Percentiles rank a stretch among this genome's conserved stretches.
Evolutionary conservation across 768 basidiomycete genomes (phyloP).

Genomic region (Hemileccinum impolitum): DNA sequence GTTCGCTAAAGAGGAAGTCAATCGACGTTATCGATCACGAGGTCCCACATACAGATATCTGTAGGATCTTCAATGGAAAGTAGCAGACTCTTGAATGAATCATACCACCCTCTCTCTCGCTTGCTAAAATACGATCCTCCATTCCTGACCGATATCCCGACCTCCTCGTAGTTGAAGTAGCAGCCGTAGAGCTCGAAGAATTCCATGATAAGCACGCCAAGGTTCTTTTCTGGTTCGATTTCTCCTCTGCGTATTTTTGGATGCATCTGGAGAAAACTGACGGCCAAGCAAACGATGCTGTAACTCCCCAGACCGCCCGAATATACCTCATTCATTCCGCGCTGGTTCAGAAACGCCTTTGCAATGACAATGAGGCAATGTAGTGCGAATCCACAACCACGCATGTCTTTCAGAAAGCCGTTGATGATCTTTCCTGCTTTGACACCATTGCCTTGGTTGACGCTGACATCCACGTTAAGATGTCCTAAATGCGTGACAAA

Average conservation of each 20-base stretch:
- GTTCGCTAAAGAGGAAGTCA: conserved; percentile 55
- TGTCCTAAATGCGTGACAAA: conserved; percentile 80
- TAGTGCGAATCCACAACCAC: conserved; percentile 57
- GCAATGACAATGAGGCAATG: conserved; percentile 81
- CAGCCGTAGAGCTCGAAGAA: conserved; percentile 95
- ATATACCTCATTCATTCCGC: conserved; percentile 97
- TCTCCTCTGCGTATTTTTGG: conserved; percentile 88
- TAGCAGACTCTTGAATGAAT: conserved; percentile 50
- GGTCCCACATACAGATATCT: conserved; percentile 65
- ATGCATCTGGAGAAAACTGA: conserved; percentile 96
- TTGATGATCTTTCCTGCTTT: conserved; percentile 76
- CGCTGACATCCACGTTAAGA: conserved; percentile 89
- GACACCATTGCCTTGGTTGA: conserved; percentile 88
- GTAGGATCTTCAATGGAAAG: conserved; percentile 93
- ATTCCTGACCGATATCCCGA: conserved; percentile 83
- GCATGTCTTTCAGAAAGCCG: conserved; percentile 68
- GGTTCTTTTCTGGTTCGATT: conserved; percentile 81
- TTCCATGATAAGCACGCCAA: conserved; percentile 94
- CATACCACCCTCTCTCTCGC: conserved; percentile 75
- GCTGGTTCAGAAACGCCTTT: conserved; percentile 86
- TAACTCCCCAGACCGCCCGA: conserved; percentile 94
- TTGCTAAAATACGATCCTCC: conserved; percentile 92
- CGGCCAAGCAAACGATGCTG: conserved; percentile 87
- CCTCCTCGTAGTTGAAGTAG: conserved; percentile 87
- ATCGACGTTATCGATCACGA: not conserved